A percentile compares a stretch with the other conserved stretches of the same genome.
Evolutionary conservation across 2,329 filamentous ascomycete genomes (phyloP).

Genomic region (Epichloe brachyelytri): DNA sequence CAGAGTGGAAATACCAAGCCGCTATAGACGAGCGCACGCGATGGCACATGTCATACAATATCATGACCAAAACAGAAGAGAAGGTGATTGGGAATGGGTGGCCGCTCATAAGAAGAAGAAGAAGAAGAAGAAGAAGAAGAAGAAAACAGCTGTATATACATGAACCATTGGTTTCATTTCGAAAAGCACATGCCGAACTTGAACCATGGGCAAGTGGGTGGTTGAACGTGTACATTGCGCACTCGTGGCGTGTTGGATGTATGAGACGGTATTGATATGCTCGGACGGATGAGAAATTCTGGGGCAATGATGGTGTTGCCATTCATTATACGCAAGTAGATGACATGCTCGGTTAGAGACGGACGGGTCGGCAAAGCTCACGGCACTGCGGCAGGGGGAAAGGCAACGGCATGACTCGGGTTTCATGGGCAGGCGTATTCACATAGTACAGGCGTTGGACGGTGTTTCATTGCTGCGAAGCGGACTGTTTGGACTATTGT

Average conservation of each 20-base stretch:
- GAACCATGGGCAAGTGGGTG: neutral
- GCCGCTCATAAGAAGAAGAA: neutral
- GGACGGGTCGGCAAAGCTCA: constrained; percentile 2
- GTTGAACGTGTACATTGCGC: neutral
- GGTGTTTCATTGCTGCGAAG: neutral
- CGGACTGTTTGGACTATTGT: neutral
- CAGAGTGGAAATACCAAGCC: neutral
- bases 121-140: neutral
- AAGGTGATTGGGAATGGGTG: neutral
- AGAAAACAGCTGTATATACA: neutral
- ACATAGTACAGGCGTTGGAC: constrained; percentile 4
- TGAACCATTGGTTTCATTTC: neutral
- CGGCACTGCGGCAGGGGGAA: neutral
- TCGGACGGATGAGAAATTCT: neutral
- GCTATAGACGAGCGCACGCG: neutral
- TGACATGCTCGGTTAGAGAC: constrained; percentile 1
- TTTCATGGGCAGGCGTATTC: neutral
- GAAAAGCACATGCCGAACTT: neutral
- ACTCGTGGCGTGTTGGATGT: neutral
- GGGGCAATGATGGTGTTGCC: neutral
- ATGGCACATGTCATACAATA: neutral
- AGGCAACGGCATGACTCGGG: neutral
- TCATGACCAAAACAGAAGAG: neutral
- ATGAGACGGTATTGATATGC: neutral
- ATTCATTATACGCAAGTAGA: neutral